Base-by-base conservation (phyloP, 352 stramenopile genomes). In the Globisporangium barbulae region DNA sequence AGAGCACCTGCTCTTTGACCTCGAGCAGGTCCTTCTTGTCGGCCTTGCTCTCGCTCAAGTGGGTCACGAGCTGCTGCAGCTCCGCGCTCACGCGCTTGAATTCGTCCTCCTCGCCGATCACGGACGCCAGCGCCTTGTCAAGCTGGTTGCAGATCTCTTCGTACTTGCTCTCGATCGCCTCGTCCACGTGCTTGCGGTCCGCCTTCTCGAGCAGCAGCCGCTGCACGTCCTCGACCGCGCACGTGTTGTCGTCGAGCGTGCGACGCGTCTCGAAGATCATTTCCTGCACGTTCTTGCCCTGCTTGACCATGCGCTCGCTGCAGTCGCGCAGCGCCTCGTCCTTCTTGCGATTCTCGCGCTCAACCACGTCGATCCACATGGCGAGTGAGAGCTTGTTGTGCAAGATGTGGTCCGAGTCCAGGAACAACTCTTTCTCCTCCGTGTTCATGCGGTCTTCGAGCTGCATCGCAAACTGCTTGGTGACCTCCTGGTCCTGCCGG, bases 131-230 rank as follows among this genome's bases (percentile, higher is more conserved):
- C 10, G 90, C 90, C 65, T 92, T 93, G 67, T 97, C 88, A 15
- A 97, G 68, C 56, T 97, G 90, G 66, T 96, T 93, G 64, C 92
- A 96, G 49, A 97, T 97, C 71, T 96, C 87, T 65, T 96, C 88
- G 73, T 97, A 97, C 68, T 96, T 96, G 53, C 78, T 79, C 68
- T 97, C 90, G 42, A 97, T 95, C 30, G 91, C 83, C 60, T 94
- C 82, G 66, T 97, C 87, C 61, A 97, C 79, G 19, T 91, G 89
- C 21, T 84, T 85, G 21, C 79, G 73, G 55, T 96, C 86, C 0
- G 85, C 86, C 59, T 95, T 95, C 30, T 91, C 75, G 47, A 93
- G 65, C 31, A 95, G 67, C 64, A 91, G 47, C 0, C 85, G 74
- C 64, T 95, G 86, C 15, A 95, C 86, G 58, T 93, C 86, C 59